Evolutionary conservation across 768 basidiomycete species (phyloP).

Genomic region (Dioszegia crocea): DNA sequence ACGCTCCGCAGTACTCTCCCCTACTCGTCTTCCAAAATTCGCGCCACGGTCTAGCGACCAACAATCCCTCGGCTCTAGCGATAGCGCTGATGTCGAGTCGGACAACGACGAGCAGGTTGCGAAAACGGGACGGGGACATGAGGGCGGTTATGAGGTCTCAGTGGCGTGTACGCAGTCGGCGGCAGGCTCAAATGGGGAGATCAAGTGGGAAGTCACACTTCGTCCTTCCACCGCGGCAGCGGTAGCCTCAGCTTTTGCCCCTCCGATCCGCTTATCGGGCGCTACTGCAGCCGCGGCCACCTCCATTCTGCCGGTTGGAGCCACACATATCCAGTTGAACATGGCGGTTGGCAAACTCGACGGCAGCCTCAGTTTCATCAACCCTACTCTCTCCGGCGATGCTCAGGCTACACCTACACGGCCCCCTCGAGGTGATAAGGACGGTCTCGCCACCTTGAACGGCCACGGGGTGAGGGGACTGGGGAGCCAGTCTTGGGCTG

Average conservation of each 20-base stretch:
- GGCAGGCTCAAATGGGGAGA: constrained; percentile 41
- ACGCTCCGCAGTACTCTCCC: constrained; percentile 1
- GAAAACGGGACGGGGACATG: neutral
- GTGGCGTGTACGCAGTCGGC: neutral
- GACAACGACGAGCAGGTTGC: neutral
- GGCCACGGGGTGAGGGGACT: too few species aligned
- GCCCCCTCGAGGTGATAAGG: too few species aligned
- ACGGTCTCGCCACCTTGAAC: too few species aligned
- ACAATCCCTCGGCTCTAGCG: neutral
- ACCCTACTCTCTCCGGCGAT: constrained; percentile 21
- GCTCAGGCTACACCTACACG: constrained; percentile 11
- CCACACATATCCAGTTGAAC: constrained; percentile 40
- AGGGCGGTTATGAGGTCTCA: constrained; percentile 1
- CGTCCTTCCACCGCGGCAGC: neutral
- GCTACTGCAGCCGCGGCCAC: constrained; percentile 12
- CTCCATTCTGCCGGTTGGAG: constrained; percentile 26
- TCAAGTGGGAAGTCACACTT: constrained; percentile 62
- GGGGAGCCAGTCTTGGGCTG: too few species aligned
- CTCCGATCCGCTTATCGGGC: constrained; percentile 10
- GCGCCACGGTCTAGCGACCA: neutral
- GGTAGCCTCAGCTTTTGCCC: neutral
- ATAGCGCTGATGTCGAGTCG: neutral
- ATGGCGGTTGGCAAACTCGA: constrained; percentile 37
- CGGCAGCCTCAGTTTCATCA: constrained; percentile 43
- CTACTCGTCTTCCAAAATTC: neutral